A percentile compares a stretch with the other conserved stretches of the same genome.
These are phyloP conservation scores for Trematosphaeria pertusa DNA, from an alignment of 2,329 filamentous ascomycete genomes.

Conservation along the genomic window DNA sequence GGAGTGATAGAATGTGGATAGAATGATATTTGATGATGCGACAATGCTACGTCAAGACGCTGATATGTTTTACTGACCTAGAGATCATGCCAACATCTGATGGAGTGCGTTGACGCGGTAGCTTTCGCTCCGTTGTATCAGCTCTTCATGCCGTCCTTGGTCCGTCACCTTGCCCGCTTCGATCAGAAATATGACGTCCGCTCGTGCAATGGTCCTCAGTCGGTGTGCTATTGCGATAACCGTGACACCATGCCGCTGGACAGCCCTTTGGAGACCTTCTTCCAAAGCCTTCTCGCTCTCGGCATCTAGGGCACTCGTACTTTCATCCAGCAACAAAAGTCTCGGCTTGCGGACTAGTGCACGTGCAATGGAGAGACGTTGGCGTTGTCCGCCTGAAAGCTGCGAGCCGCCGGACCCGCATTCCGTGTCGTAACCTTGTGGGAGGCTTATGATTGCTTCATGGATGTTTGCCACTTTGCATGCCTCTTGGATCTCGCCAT, in stretches of 20 bases:
- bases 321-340: constrained; percentile 52
- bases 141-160: constrained; percentile 57
- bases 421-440: constrained; percentile 70
- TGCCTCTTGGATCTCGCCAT: constrained; percentile 69
- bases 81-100: constrained; percentile 51
- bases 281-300: constrained; percentile 52
- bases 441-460: constrained; percentile 68
- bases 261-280: constrained; percentile 47
- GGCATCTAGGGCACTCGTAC: constrained; percentile 52
- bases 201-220: constrained; percentile 49
- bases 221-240: constrained; percentile 56
- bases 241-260: constrained; percentile 45
- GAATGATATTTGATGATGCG: neutral
- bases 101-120: constrained; percentile 60
- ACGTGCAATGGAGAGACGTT: constrained; percentile 52
- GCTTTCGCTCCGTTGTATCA: constrained; percentile 57
- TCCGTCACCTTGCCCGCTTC: constrained; percentile 58
- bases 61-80: neutral
- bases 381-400: constrained; percentile 53
- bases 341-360: constrained; percentile 52
- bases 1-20: neutral
- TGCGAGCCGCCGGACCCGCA: constrained; percentile 50
- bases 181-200: constrained; percentile 55
- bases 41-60: constrained; percentile 10
- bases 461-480: constrained; percentile 75